Evolutionary conservation across 2,329 filamentous ascomycete genomes (phyloP), one percentile per base, ranked within the genome.

Genomic region (Cordyceps militaris): DNA sequence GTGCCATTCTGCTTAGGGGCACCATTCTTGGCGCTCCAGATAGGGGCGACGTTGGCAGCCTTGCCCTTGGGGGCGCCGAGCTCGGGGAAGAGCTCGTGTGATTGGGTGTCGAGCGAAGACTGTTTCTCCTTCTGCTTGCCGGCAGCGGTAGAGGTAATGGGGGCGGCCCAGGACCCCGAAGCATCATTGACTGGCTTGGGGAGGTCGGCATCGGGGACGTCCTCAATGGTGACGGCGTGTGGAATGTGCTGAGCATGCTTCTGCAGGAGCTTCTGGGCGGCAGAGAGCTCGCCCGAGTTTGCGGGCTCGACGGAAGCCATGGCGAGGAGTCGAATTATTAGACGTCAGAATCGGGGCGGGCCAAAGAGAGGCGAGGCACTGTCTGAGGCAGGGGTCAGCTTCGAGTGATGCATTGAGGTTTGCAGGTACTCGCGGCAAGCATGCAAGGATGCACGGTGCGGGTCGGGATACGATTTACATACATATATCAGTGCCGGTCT

Each of bases 31-130:
- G 82, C 83, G 62, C 88, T 88, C 91, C 93, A 97, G 64, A 89
- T 85, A 47, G 87, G 84, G 48, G 86, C 79, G 59, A 84, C 80
- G 63, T 83, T 81, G 58, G 84, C 79, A 61, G 84, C 77, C 73
- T 91, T 92, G 55, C 84, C 77, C 72, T 84, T 85, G 58, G 79
- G 73, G 23, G 76, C 82, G 61, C 92, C 93, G 48, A 99, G 83
- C 65, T 92, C 86, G n/a, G 94, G 94, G 80, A 99, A 99, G 60
- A 89, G 78, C 73, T 97, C 92, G 69, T 95, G 89, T 19, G 90
- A 96, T 67, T 89, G 82, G 21, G 90, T 92, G 72, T 97, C 90
- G 61, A 97, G 76, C 21, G 54, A 56, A 54, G 66, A 57, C 40
- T 79, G 66, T 44, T 74, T 72, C 57, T 82, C 78, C 70, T 86